Evolutionary conservation across 352 stramenopile species (phyloP), one percentile per base, ranked within the genome.

Genomic region (Pythium graminicola): DNA sequence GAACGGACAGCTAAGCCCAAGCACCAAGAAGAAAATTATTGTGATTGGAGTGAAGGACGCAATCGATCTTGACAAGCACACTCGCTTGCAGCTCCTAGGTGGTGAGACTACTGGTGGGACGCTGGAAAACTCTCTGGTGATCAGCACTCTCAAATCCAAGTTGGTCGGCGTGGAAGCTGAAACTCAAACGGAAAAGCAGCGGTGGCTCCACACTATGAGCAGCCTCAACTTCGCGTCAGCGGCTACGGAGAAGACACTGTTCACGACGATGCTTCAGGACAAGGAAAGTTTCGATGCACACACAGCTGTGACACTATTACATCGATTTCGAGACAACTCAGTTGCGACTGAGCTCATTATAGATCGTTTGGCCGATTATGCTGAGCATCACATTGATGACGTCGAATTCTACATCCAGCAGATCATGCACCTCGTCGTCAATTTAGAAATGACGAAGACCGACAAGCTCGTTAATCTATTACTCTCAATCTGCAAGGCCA

Each of bases 371-470:
- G 65, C 68, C 4, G 63, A 79, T 17, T 89, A 91, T 50, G 69
- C 72, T 2, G 75, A 85, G 32, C 40, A 70, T 10, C 81, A 85
- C 50, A 72, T 89, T 19, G 80, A 88, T 35, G 80, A 90, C 43
- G 80, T 89, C 6, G 81, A 89, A 54, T 89, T 91, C 49, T 91
- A 91, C 63, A 73, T 89, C 24, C 78, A 81, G 48, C 78, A 89
- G 39, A 86, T 92, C 54, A 71, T 88, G 36, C 81, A 89, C 38
- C 59, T 89, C 17, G 69, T 81, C 4, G 69, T 91, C 28, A 86
- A 86, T 36, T 57, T 74, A 0, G 72, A 88, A 27, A 67, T 85
- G 46, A 63, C 57, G 6, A 75, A 76, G 33, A 82, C 77, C 1
- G 74, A 88, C 28, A 85, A 84, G 50, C 58, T 88, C 17, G 74